Base-by-base conservation (phyloP, 2,329 filamentous ascomycete genomes). In the Trichophyton mentagrophytes region DNA sequence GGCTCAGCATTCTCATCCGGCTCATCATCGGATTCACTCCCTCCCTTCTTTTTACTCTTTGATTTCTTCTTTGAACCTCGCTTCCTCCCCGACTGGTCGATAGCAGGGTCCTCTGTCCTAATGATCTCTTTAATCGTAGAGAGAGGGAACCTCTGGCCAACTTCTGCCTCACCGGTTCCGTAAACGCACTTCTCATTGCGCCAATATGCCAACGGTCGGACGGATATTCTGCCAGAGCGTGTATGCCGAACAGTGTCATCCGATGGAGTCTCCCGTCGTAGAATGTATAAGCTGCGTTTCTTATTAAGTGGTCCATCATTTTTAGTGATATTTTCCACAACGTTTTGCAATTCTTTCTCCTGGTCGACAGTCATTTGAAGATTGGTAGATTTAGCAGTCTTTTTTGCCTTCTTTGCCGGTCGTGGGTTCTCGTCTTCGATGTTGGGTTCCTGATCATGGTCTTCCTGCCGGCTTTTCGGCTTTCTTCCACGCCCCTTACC, bases 191-290 rank as follows among this genome's bases (percentile, higher is more conserved):
- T 83, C 71, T 97, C 92, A 65, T 90, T 90, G 67, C 85, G 85
- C 92, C 92, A 97, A 70, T 82, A 95, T 27, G 89, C 84, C 38
- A 96, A 75, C 0, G 91, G 93, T 63, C 84, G 83, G 64, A 89
- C 85, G 8, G 88, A 89, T 59, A 84, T 83, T 61, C 93, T 84
- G 1, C 90, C 91, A 11, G 87, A 92, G 60, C 90, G 85, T n/a
- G 81, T 82, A 58, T 86, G 88, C 51, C 79, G 81, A 33, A 78
- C 78, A 64, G 82, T 77, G 27, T 74, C 77, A 59, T 84, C 79
- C 0, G 76, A 71, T n/a, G 79, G 77, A 11, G 73, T 76, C 67
- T 81, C 79, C 53, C 77, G 74, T 62, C 78, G 77, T 55, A 80
- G 71, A 57, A 80, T 79, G 64, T 78, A 76, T 2, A 80, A 69